Conservation (phyloP, 345 rosid genomes). For the Jatropha curcas region DNA sequence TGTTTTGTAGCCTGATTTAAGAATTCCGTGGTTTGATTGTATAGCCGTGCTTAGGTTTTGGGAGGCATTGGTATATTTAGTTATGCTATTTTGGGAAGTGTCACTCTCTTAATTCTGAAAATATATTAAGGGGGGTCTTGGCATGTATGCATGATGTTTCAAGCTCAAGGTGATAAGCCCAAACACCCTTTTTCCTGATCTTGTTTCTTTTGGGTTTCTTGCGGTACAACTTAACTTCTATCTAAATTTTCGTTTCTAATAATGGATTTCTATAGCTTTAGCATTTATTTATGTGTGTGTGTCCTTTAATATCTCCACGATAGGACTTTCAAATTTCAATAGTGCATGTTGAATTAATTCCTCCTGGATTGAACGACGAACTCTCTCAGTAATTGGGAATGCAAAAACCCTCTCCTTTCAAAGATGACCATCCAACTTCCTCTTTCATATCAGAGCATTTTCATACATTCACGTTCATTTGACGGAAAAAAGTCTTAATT, state of each 20-base stretch:
- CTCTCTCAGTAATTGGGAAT: too few species aligned
- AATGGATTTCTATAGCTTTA: conserved; percentile 1
- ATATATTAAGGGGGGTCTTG: conserved; percentile 40
- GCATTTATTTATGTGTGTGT: conserved; percentile 16
- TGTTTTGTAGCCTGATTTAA: conserved; percentile 11
- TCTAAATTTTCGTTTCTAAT: conserved; percentile 10
- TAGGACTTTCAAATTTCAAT: too few species aligned
- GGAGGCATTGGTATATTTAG: conserved; percentile 15
- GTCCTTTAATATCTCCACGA: too few species aligned
- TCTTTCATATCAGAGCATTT: too few species aligned
- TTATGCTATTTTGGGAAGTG: conserved; percentile 1
- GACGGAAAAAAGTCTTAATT: too few species aligned
- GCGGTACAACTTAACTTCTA: conserved; percentile 45
- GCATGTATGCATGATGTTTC: conserved; percentile 86
- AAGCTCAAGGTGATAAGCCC: conserved; percentile 68
- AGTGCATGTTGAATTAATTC: too few species aligned
- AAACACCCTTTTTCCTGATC: conserved; percentile 79
- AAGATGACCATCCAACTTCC: too few species aligned
- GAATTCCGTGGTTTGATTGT: conserved; percentile 24
- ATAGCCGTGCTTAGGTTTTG: background rate
- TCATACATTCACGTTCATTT: too few species aligned
- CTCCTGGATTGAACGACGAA: too few species aligned
- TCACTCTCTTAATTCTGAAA: background rate
- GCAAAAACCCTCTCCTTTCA: too few species aligned
- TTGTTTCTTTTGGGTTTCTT: conserved; percentile 79